A percentile compares a stretch with the other conserved stretches of the same genome.
Evolutionary conservation across 192 early-diverging fungal genomes (phyloP).

Genomic region (Helicostylum pulchrum): DNA sequence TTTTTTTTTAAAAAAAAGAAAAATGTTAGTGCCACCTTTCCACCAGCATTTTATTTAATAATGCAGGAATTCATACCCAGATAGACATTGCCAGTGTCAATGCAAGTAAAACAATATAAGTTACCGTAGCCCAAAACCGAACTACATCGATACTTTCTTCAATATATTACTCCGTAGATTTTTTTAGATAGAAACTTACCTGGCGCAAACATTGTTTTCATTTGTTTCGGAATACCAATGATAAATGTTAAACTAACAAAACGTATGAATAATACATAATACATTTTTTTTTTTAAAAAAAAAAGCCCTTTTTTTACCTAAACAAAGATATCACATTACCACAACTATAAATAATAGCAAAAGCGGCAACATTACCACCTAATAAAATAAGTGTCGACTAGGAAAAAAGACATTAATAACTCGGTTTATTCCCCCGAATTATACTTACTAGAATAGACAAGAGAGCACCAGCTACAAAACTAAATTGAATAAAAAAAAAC

Average conservation of each 20-base stretch:
- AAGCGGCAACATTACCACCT: slow-evolving; percentile 60
- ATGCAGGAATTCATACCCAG: slow-evolving; percentile 14
- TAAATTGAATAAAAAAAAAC: slow-evolving; percentile 33
- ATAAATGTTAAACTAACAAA: slow-evolving; percentile 78
- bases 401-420: not conserved
- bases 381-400: slow-evolving; percentile 60
- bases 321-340: slow-evolving; percentile 86
- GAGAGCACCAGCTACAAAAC: slow-evolving; percentile 80
- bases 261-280: not conserved
- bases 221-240: slow-evolving; percentile 79
- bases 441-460: slow-evolving; percentile 68
- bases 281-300: not conserved
- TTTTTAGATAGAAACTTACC: slow-evolving; percentile 25
- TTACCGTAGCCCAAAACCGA: slow-evolving; percentile 19
- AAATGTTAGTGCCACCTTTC: no score
- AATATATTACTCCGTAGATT: no score
- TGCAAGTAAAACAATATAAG: slow-evolving; percentile 45
- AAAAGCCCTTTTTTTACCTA: slow-evolving; percentile 35
- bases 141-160: not conserved
- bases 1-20: not conserved
- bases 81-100: slow-evolving; percentile 31
- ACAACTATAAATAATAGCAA: slow-evolving; percentile 87
- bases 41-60: no score
- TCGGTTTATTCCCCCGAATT: not conserved
- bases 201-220: slow-evolving; percentile 81